Percentiles rank a stretch among this genome's conserved stretches.
Conservation (phyloP, 345 rosid genomes). For the Bruguiera parviflora region DNA sequence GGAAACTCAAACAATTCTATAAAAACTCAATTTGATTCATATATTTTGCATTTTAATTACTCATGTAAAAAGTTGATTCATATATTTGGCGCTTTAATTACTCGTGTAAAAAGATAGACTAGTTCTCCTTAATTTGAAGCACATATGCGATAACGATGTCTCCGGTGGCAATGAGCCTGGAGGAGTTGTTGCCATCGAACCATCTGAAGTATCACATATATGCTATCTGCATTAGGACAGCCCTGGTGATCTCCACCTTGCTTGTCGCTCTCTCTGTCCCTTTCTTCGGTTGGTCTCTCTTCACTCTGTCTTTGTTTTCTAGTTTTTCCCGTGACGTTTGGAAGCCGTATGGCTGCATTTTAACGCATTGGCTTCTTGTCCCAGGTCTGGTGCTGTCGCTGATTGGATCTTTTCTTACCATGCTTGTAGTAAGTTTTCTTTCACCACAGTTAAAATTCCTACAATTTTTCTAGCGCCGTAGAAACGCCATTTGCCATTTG, state of each 20-base stretch:
- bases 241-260: conserved; percentile 70
- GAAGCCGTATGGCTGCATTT: neutral
- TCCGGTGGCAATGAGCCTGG: conserved; percentile 92
- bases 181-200: conserved; percentile 75
- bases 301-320: neutral
- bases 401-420: conserved; percentile 82
- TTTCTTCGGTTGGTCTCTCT: conserved; percentile 61
- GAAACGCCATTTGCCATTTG: neutral
- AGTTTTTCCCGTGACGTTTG: neutral
- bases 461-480: neutral
- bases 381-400: conserved; percentile 82
- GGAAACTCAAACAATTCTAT: too few relatives aligned
- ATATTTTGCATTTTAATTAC: neutral
- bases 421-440: conserved; percentile 75
- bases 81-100: neutral
- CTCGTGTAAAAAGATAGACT: neutral
- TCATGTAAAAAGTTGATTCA: neutral
- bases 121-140: conserved; percentile 37
- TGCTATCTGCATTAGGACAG: conserved; percentile 65
- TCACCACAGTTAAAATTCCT: too few relatives aligned
- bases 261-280: conserved; percentile 77
- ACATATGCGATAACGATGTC: conserved; percentile 90
- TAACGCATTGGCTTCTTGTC: neutral
- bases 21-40: neutral
- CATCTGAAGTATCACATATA: conserved; percentile 52